Percentiles rank a stretch among this genome's conserved stretches.
Conservation (phyloP, 352 stramenopile genomes). For the Phytophthora capsici region DNA sequence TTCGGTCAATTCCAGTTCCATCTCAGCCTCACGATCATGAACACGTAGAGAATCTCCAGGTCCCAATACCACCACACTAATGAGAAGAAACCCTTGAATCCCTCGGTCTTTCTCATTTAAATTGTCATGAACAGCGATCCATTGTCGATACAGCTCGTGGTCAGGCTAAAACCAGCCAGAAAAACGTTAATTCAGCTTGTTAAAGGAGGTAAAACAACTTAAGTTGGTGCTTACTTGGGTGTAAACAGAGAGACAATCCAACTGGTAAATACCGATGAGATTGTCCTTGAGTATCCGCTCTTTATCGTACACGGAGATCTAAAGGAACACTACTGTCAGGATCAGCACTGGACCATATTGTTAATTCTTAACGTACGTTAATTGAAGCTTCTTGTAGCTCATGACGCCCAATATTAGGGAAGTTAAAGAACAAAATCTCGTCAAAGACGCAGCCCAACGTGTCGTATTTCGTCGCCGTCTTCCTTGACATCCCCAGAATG, state of each 20-base stretch:
- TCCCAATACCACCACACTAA: slow-evolving; percentile 74
- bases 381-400: slow-evolving; percentile 73
- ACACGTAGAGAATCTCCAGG: slow-evolving; percentile 71
- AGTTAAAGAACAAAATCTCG: slow-evolving; percentile 91
- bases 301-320: slow-evolving; percentile 81
- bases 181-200: background rate
- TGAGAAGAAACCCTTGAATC: slow-evolving; percentile 82
- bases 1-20: slow-evolving; percentile 57
- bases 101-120: slow-evolving; percentile 82
- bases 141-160: slow-evolving; percentile 91
- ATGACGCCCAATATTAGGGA: slow-evolving; percentile 79
- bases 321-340: background rate
- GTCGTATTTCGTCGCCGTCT: slow-evolving; percentile 80
- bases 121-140: slow-evolving; percentile 92
- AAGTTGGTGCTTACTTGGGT: slow-evolving; percentile 46
- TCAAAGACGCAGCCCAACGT: slow-evolving; percentile 91
- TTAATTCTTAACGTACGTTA: slow-evolving; percentile 45
- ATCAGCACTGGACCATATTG: too few species aligned
- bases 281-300: slow-evolving; percentile 76
- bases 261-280: slow-evolving; percentile 86
- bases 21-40: slow-evolving; percentile 74
- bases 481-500: slow-evolving; percentile 73
- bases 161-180: slow-evolving; percentile 47
- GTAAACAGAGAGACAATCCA: slow-evolving; percentile 83
- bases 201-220: background rate